Conservation (phyloP, 2,329 filamentous ascomycete species). For the Daldinia sp. region DNA sequence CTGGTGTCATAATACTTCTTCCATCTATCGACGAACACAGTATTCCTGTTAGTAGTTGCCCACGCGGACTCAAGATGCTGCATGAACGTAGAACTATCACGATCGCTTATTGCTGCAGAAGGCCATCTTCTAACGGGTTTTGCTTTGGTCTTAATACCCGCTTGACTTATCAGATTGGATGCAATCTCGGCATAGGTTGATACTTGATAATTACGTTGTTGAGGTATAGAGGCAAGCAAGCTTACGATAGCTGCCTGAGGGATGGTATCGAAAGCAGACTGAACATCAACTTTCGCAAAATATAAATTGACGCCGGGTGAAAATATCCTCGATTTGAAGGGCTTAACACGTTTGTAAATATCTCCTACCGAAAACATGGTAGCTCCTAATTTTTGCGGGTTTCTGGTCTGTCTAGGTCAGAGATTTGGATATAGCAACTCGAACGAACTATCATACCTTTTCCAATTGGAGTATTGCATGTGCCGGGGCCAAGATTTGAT, state of each 20-base stretch:
- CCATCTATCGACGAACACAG: constrained; percentile 80
- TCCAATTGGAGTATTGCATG: constrained; percentile 84
- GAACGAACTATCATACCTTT: constrained; percentile 63
- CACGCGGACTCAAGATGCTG: constrained; percentile 58
- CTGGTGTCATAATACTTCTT: constrained; percentile 68
- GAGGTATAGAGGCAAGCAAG: constrained; percentile 70
- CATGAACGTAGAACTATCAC: constrained; percentile 59
- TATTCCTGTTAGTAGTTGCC: constrained; percentile 67
- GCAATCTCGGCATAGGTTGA: constrained; percentile 78
- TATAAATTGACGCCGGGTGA: constrained; percentile 67
- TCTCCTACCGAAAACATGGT: constrained; percentile 85
- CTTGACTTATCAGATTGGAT: constrained; percentile 56
- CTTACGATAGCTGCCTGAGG: constrained; percentile 80
- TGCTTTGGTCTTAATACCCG: constrained; percentile 43
- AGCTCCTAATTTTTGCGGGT: constrained; percentile 76
- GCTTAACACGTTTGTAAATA: constrained; percentile 78
- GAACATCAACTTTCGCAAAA: constrained; percentile 93
- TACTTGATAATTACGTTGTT: constrained; percentile 74
- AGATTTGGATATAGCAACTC: neutral
- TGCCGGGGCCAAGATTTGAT: constrained; percentile 74
- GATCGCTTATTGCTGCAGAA: constrained; percentile 60
- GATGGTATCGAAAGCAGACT: constrained; percentile 94
- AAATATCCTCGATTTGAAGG: constrained; percentile 70
- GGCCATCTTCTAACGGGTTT: constrained; percentile 65
- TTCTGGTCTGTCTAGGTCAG: constrained; percentile 54